phyloP scores from a whole-genome alignment of 2,329 filamentous ascomycete species.

The Fusarium nisikadoi region DNA sequence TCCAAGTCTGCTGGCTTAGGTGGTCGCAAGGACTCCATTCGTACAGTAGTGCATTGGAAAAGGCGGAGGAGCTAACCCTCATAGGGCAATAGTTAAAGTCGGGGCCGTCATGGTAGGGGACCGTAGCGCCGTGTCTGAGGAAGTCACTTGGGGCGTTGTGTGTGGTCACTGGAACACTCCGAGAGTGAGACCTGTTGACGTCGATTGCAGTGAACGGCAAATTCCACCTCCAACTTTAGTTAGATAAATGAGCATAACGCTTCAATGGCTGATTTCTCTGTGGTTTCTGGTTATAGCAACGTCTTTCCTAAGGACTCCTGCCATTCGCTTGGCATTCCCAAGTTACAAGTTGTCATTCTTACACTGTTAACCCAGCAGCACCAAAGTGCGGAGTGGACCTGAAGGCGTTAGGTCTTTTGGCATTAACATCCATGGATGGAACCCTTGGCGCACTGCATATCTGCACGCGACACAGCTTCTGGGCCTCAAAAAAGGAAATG shows the following conservation, averaged over 20 bases:
- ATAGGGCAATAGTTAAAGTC: slow-evolving; percentile 26
- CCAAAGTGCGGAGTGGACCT: slow-evolving; percentile 29
- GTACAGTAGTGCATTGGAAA: slow-evolving; percentile 35
- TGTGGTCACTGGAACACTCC: slow-evolving; percentile 25
- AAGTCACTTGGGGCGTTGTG: slow-evolving; percentile 6
- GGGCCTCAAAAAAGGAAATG: neutral
- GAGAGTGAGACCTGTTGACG: slow-evolving; percentile 9
- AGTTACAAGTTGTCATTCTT: neutral
- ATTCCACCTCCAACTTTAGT: neutral
- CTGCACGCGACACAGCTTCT: slow-evolving; percentile 36
- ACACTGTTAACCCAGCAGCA: slow-evolving; percentile 16
- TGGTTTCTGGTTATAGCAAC: neutral
- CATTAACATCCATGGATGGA: slow-evolving; percentile 9
- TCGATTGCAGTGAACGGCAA: neutral
- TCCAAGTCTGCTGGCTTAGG: slow-evolving; percentile 24
- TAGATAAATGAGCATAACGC: neutral
- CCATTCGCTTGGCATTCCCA: neutral
- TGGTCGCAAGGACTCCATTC: slow-evolving; percentile 33
- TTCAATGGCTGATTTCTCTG: neutral
- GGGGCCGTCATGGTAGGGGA: slow-evolving; percentile 30
- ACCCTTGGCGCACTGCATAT: slow-evolving; percentile 26
- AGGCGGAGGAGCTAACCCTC: slow-evolving; percentile 32
- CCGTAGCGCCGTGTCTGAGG: slow-evolving; percentile 22
- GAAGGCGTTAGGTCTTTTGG: slow-evolving; percentile 10
- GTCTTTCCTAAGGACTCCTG: neutral